phyloP scores from a whole-genome alignment of 2,329 filamentous ascomycete species.

The Fusarium buxicola region DNA sequence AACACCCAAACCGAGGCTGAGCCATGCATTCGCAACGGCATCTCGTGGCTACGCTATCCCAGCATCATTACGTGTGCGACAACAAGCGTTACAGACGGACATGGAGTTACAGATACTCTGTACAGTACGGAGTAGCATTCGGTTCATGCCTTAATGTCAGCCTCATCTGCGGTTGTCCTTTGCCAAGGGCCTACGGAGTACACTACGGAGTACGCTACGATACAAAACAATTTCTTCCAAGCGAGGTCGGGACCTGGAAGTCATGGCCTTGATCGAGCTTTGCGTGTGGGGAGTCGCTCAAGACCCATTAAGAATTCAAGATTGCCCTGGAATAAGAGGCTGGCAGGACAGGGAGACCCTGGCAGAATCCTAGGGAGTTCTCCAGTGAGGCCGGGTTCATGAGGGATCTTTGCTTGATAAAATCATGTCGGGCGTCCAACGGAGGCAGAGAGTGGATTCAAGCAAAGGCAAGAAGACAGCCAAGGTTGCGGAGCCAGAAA shows the following conservation, averaged over 20 bases:
- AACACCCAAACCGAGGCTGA: conserved; percentile 18
- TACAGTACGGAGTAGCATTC: not conserved
- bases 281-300: conserved; percentile 26
- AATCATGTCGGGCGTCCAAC: conserved; percentile 13
- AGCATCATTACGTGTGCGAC: conserved; percentile 13
- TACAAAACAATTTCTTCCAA: conserved; percentile 17
- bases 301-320: conserved; percentile 16
- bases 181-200: conserved; percentile 5
- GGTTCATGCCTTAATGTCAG: conserved; percentile 3
- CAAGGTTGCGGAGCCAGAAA: conserved; percentile 36
- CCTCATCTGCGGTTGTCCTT: conserved; percentile 12
- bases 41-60: conserved; percentile 16
- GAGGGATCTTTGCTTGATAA: conserved; percentile 28
- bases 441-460: conserved; percentile 25
- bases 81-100: conserved; percentile 4
- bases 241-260: conserved; percentile 6
- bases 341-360: conserved; percentile 31
- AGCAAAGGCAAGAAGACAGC: conserved; percentile 11
- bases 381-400: conserved; percentile 34
- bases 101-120: not conserved
- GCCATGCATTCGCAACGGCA: conserved; percentile 28
- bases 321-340: conserved; percentile 21
- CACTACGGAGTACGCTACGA: too few relatives aligned
- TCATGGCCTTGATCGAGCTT: not conserved
- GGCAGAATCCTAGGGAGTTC: conserved; percentile 35